These are phyloP conservation scores for Mycena olivaceomarginata DNA, from an alignment of 768 basidiomycete genomes.

Conservation along the genomic window DNA sequence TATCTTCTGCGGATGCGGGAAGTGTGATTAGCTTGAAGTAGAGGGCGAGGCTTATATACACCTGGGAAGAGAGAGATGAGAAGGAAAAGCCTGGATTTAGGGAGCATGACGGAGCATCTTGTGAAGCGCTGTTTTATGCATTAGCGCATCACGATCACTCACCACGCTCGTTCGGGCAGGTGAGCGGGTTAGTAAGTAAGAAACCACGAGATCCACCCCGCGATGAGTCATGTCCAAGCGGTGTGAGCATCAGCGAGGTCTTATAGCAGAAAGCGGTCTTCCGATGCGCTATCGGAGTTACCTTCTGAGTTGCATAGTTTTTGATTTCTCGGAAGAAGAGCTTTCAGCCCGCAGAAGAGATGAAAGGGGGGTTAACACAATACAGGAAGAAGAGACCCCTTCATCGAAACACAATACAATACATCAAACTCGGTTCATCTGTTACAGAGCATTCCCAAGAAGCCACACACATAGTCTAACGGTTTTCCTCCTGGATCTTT, in stretches of 20 bases:
- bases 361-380: too few relatives aligned
- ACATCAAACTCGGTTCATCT: background rate
- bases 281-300: too few relatives aligned
- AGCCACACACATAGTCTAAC: background rate
- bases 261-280: too few relatives aligned
- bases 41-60: slow-evolving; percentile 64
- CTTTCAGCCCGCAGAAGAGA: too few relatives aligned
- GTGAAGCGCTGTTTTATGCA: background rate
- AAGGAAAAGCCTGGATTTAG: slow-evolving; percentile 56
- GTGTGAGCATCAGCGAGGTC: too few relatives aligned
- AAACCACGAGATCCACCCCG: slow-evolving; percentile 1
- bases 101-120: slow-evolving; percentile 57
- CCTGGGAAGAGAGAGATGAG: slow-evolving; percentile 61
- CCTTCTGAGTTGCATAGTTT: too few relatives aligned
- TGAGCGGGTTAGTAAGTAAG: slow-evolving; percentile 16
- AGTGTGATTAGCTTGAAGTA: slow-evolving; percentile 57
- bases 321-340: too few relatives aligned
- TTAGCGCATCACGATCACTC: slow-evolving; percentile 39
- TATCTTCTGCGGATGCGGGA: slow-evolving; percentile 50
- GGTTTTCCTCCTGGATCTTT: slow-evolving; percentile 21
- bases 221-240: too few relatives aligned
- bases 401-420: too few relatives aligned
- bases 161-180: slow-evolving; percentile 36
- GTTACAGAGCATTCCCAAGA: background rate
- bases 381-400: too few relatives aligned